Percentiles rank a stretch among this genome's conserved stretches.
Conservation (phyloP, 768 basidiomycete species). For the Xanthoconium purpureum region DNA sequence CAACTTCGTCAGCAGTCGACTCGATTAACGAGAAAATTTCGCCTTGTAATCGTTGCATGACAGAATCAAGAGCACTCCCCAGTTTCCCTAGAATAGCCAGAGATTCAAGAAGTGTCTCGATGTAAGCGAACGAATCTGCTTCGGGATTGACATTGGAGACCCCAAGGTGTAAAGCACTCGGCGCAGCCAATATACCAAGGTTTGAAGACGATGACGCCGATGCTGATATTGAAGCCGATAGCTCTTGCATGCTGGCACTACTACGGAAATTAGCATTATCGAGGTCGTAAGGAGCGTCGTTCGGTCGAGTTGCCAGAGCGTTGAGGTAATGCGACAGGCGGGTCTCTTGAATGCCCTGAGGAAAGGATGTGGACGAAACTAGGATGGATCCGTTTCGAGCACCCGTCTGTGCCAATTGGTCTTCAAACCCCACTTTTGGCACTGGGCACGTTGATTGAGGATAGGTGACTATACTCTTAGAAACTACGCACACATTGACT, state of each 20-base stretch:
- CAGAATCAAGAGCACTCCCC: constrained; percentile 75
- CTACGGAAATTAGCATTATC: constrained; percentile 39
- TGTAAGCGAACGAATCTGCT: constrained; percentile 87
- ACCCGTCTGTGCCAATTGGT: constrained; percentile 34
- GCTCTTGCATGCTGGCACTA: constrained; percentile 19
- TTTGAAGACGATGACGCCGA: constrained; percentile 28
- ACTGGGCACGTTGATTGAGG: constrained; percentile 41
- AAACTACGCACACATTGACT: constrained; percentile 60
- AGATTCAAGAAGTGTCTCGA: constrained; percentile 92
- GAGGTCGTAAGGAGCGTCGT: constrained; percentile 72
- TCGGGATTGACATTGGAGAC: constrained; percentile 65
- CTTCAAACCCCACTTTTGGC: constrained; percentile 62
- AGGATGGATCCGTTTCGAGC: constrained; percentile 19
- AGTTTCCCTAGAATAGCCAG: constrained; percentile 87
- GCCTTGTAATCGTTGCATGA: constrained; percentile 75
- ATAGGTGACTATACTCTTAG: background rate
- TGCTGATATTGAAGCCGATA: constrained; percentile 17
- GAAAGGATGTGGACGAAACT: constrained; percentile 34
- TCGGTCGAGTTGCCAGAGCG: constrained; percentile 65
- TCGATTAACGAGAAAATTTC: constrained; percentile 89
- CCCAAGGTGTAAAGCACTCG: constrained; percentile 21
- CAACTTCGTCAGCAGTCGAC: constrained; percentile 83
- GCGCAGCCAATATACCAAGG: constrained; percentile 14
- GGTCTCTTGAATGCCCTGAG: constrained; percentile 41
- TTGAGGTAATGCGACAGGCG: constrained; percentile 63